These are phyloP conservation scores for Allium fistulosum DNA, from an alignment of 106 monocot genomes.

Conservation along the genomic window DNA sequence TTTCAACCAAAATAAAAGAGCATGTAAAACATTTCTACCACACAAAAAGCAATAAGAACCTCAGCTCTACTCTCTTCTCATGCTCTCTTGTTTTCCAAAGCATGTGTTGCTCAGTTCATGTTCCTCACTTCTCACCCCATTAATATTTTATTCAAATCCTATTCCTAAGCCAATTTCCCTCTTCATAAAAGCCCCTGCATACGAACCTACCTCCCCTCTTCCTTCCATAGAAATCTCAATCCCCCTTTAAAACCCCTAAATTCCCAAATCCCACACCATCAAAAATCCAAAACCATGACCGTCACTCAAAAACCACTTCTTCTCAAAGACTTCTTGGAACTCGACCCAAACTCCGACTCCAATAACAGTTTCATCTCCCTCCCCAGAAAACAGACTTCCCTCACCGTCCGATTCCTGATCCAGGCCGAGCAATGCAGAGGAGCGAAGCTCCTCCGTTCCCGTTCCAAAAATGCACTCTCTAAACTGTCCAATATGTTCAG, in stretches of 20 bases:
- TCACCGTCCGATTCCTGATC: conserved; percentile 24
- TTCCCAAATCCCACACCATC: not conserved
- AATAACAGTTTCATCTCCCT: conserved; percentile 12
- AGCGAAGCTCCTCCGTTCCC: not conserved
- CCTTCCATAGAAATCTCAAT: not conserved
- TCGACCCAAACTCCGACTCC: conserved; percentile 15
- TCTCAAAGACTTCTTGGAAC: conserved; percentile 35
- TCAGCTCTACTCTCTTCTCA: too few species aligned
- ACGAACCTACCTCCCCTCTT: not conserved
- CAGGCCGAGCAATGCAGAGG: conserved; percentile 17
- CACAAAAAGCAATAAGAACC: too few species aligned
- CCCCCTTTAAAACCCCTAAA: not conserved
- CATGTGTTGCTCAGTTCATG: too few species aligned
- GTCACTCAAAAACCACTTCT: conserved; percentile 14
- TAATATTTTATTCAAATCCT: too few species aligned
- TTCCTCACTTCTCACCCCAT: too few species aligned
- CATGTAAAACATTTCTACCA: too few species aligned
- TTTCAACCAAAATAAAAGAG: too few species aligned
- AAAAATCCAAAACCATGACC: not conserved
- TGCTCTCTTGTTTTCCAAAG: too few species aligned
- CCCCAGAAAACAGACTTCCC: not conserved
- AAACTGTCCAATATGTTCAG: conserved; percentile 11
- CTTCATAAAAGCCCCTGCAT: not conserved
- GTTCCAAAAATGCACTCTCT: conserved; percentile 7
- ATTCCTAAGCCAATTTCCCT: not conserved